Evolutionary conservation across 1,284 basidiomycete genomes (phyloP), one percentile per base, ranked within the genome.

Genomic region (Amylostereum areolatum): DNA sequence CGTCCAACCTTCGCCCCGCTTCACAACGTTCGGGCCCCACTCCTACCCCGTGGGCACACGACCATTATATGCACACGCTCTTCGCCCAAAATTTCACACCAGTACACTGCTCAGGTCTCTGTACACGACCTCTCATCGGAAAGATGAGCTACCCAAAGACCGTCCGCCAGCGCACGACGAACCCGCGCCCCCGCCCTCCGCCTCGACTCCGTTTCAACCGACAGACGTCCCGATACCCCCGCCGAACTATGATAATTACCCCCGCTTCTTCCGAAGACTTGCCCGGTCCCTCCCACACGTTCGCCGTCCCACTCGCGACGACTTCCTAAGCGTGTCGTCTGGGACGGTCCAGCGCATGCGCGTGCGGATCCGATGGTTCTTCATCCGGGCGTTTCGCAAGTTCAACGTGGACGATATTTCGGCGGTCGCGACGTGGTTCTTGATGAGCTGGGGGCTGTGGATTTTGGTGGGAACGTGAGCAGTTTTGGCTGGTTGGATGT

Each of bases 361-460:
- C 11, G 92, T 99, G 56, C 82, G 92, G n/a, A 92, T 97, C 71
- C 94, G 94, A 65, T 99, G 97, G 97, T 89, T 96, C 57, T 95
- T 93, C 8, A 97, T 99, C 59, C 81, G 92, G 56, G 93, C 92
- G 1, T 99, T 97, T 71, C 81, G 96, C 32, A 86, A 85, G 58
- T 99, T 97, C 71, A 95, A 97, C 57, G 88, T 91, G 45, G 97
- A 99, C 65, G 97, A 99, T 65, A 89, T 97, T 51, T 96, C 92
- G 47, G 96, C 95, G 1, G 98, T 99, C 68, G 72, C 97, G 42
- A 96, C 92, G 43, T 93, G 94, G 83, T 90, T 97, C 59, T 69
- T 97, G 42, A 86, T 98, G 68, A 95, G 94, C 53, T 93, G 98
- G 61, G 92, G 90, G 3, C 68, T 93, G 18, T 97, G 94, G 89